Base-by-base conservation (phyloP, 2,329 filamentous ascomycete species). In the Hymenoscyphus occultus region DNA sequence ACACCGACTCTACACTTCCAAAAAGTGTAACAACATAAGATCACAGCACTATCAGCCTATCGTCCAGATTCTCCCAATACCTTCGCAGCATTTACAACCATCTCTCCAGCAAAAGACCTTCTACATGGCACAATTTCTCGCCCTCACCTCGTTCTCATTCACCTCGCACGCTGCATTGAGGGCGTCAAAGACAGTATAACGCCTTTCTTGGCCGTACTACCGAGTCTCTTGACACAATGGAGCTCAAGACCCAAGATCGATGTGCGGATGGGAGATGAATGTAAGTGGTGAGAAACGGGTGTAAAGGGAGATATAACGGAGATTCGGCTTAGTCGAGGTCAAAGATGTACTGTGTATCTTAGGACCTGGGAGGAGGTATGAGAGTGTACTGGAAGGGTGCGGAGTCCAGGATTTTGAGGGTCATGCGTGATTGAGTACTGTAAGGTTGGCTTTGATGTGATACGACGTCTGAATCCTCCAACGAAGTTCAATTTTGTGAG, bases 71-170 rank as follows among this genome's bases (percentile, higher is more conserved):
- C 75, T 4, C 77, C 77, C 1, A 67, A 69, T 9, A 70, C 71
- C 19, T 78, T 82, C 60, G 79, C 80, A 3, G 80, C 79, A 2
- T 81, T 82, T 63, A 79, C 78, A 0, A 75, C 78, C 28, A 77
- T 78, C 1, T 75, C 78, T 1, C 78, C 77, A 6, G 80, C 80
- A n/a, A n/a, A n/a, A n/a, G n/a, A n/a, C n/a, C 61, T 28, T 66
- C 39, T 28, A 35, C 61, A 0, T 63, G 61, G 28, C 59, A 63
- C 59, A 63, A 66, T 32, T 66, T 58, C 51, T 19, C 61, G 14
- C 64, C 61, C 32, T 57, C 48, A 28, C 19, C 56, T 54, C 19
- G 56, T 48, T 6, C 61, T 56, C 22, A 59, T 63, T n/a, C 61
- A 59, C 35, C 56, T 54, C 32, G 16, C 56, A 3, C 56, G 59